Evolutionary conservation across 2,329 filamentous ascomycete genomes (phyloP), one percentile per base, ranked within the genome.

Genomic region (Pestalotiopsis sp.): DNA sequence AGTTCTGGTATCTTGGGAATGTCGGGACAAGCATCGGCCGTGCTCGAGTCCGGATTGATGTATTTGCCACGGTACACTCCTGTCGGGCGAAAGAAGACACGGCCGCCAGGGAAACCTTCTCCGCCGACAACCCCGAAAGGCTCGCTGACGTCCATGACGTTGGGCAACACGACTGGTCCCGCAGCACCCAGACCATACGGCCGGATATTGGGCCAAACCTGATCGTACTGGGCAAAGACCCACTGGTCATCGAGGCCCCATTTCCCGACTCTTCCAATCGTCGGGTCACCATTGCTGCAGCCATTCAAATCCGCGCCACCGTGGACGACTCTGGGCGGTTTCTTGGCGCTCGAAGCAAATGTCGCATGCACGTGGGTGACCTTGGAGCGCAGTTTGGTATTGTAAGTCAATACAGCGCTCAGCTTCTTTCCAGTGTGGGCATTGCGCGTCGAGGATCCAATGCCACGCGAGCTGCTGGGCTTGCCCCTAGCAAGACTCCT

Each of bases 91-190:
- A 92, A 97, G 77, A 95, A 96, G 59, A 90, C 87, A 68, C 91
- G 90, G 3, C 95, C 95, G 63, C 93, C 93, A 0, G 94, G 94
- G 68, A 92, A 93, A 1, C 94, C 95, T 82, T 97, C 94, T 3
- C 94, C 95, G 66, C 93, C 91, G 7, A 97, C 82, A 81, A 95
- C 88, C 9, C 95, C 95, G 77, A 93, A 95, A 9, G 89, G 88
- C 74, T 95, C 93, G 76, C 94, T 97, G 45, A 97, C 88, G 77
- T 97, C 95, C 92, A 98, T 95, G 45, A 92, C 88, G 75, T 98
- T 98, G 1, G 93, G 93, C 27, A 91, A 83, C 17, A 92, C 93
- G 11, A 94, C 90, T 65, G 93, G 91, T 4, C 94, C 94, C 39
- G 93, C 85, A 36, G 31, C 31, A 3, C 93, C 94, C 64, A 95